phyloP scores from a whole-genome alignment of 2,329 filamentous ascomycete genomes.

The Hortaea werneckii region DNA sequence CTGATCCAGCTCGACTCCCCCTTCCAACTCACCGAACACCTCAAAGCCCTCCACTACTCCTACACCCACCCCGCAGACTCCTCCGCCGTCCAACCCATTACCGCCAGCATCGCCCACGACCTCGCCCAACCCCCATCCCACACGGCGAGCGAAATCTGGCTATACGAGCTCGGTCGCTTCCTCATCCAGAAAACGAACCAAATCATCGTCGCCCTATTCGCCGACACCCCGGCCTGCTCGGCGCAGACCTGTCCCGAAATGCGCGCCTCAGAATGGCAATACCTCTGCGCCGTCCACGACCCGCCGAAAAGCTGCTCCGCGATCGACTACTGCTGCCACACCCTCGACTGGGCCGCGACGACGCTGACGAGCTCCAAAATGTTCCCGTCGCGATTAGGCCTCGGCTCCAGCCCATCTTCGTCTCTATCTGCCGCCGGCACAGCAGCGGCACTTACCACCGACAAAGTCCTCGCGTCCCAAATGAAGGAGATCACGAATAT shows the following conservation, averaged over 20 bases:
- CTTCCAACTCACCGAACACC: conserved; percentile 94
- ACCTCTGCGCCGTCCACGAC: conserved; percentile 94
- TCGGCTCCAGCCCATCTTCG: conserved; percentile 32
- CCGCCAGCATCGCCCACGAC: conserved; percentile 60
- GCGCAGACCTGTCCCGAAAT: conserved; percentile 88
- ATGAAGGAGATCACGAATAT: conserved; percentile 87
- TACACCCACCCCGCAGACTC: conserved; percentile 61
- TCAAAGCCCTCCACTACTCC: conserved; percentile 81
- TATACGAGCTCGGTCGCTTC: conserved; percentile 95
- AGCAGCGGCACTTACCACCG: conserved; percentile 3
- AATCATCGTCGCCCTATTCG: conserved; percentile 84
- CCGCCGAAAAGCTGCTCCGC: conserved; percentile 94
- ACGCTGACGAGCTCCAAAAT: conserved; percentile 89
- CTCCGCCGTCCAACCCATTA: conserved; percentile 66
- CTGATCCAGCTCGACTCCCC: conserved; percentile 74
- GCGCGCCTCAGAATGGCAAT: conserved; percentile 98
- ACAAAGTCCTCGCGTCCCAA: conserved; percentile 41
- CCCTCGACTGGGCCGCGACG: conserved; percentile 93
- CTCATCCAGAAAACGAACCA: conserved; percentile 90
- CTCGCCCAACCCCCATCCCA: conserved; percentile 72
- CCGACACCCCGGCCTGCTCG: conserved; percentile 82
- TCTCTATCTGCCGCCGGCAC: conserved; percentile 18
- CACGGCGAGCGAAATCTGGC: conserved; percentile 82
- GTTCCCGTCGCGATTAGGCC: conserved; percentile 73
- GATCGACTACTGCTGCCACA: conserved; percentile 98